Conservation (phyloP, 768 basidiomycete genomes). For the Melanogaster broomeanus region DNA sequence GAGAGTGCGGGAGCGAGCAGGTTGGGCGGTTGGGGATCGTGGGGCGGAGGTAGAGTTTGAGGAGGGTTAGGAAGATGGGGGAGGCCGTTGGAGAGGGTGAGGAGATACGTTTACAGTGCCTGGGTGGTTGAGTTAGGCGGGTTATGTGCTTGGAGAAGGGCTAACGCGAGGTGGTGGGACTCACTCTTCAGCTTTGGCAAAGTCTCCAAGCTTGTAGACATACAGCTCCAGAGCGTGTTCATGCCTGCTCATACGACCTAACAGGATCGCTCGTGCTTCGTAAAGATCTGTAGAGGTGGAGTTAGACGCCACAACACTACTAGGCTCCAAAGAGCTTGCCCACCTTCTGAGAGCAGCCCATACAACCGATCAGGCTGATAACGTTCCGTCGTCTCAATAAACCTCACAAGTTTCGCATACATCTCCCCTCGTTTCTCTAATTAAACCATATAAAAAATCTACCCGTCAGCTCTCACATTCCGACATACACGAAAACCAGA, state of each 20-base stretch:
- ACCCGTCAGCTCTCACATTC: not conserved
- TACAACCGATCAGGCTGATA: conserved; percentile 83
- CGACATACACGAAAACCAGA: not conserved
- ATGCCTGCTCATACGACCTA: conserved; percentile 88
- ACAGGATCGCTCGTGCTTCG: conserved; percentile 88
- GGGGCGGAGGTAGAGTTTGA: conserved; percentile 86
- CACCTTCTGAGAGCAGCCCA: conserved; percentile 82
- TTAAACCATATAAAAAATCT: not conserved
- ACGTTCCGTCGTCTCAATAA: conserved; percentile 68
- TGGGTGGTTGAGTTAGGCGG: conserved; percentile 31
- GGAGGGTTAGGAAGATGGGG: conserved; percentile 78
- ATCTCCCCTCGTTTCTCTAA: conserved; percentile 50
- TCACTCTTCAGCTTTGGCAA: conserved; percentile 86
- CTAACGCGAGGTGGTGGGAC: conserved; percentile 21
- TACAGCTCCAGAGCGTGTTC: conserved; percentile 96
- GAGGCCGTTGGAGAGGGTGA: conserved; percentile 53
- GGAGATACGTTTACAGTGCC: conserved; percentile 89
- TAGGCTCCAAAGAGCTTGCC: conserved; percentile 7
- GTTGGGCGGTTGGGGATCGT: conserved; percentile 49
- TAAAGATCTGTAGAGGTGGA: conserved; percentile 60
- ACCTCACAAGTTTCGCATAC: conserved; percentile 73
- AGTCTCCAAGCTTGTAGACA: conserved; percentile 84
- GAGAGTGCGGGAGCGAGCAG: conserved; percentile 82
- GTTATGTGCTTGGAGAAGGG: not conserved
- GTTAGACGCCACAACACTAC: not conserved